Percentiles rank a stretch among this genome's conserved stretches.
Evolutionary conservation across 768 basidiomycete genomes (phyloP).

Genomic region (Tulasnella sp.): DNA sequence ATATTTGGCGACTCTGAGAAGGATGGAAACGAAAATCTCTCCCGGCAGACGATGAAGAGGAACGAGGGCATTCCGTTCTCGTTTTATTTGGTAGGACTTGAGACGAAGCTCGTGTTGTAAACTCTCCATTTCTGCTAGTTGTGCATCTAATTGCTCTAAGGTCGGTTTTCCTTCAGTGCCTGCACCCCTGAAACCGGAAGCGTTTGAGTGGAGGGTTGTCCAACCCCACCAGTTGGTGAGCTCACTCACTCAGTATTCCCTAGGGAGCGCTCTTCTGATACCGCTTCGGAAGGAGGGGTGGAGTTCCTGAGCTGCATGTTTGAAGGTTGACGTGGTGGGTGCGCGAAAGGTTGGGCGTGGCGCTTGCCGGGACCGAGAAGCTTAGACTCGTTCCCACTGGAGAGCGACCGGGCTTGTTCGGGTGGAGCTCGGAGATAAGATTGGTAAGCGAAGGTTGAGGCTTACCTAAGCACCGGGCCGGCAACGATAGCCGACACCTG

Average conservation of each 20-base stretch:
- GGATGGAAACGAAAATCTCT: conserved; percentile 16
- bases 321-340: too few species aligned
- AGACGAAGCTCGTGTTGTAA: background rate
- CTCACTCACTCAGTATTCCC: background rate
- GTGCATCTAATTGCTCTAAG: background rate
- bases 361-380: too few species aligned
- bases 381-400: too few species aligned
- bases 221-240: background rate
- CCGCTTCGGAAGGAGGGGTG: background rate
- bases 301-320: too few species aligned
- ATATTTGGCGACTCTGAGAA: background rate
- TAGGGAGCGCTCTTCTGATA: background rate
- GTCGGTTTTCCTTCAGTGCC: background rate
- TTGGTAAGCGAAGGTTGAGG: too few species aligned
- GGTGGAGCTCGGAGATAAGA: too few species aligned
- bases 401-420: too few species aligned
- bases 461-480: too few species aligned
- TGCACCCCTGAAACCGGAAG: background rate
- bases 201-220: background rate
- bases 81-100: background rate
- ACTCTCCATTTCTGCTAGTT: background rate
- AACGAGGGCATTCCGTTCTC: conserved; percentile 15
- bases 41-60: conserved; percentile 2
- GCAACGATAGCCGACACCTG: too few species aligned
- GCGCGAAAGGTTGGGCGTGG: too few species aligned